phyloP scores from a whole-genome alignment of 2,329 filamentous ascomycete genomes.

The Colletotrichum limetticola region DNA sequence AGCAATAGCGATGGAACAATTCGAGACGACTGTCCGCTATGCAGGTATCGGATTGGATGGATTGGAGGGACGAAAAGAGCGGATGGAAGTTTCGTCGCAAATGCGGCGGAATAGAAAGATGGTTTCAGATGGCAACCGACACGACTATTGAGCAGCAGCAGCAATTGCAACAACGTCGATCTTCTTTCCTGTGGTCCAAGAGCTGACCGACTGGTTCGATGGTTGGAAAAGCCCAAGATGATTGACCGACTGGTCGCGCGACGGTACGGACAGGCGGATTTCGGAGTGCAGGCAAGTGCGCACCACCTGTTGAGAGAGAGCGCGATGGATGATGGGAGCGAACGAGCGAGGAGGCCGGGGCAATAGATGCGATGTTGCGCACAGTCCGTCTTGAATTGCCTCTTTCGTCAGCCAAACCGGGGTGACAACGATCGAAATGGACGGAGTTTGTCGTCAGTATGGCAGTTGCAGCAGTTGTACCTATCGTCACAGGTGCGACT shows the following conservation, averaged over 20 bases:
- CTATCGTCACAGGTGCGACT: background rate
- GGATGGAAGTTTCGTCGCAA: constrained; percentile 2
- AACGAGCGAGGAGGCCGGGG: background rate
- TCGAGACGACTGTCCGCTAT: constrained; percentile 4
- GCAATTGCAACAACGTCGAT: background rate
- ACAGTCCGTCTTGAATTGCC: constrained; percentile 6
- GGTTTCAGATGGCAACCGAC: constrained; percentile 1
- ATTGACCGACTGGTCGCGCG: background rate
- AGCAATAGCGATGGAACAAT: background rate
- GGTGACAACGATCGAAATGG: background rate
- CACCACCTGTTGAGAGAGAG: background rate
- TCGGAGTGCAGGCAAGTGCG: background rate
- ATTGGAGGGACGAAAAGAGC: background rate
- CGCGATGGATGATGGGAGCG: background rate
- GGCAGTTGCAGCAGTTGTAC: background rate
- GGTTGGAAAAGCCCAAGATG: background rate
- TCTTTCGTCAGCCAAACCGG: background rate
- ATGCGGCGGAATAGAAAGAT: background rate
- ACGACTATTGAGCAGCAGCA: background rate
- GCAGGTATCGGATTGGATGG: background rate
- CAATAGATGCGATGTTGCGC: constrained; percentile 21
- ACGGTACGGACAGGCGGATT: background rate
- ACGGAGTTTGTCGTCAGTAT: background rate
- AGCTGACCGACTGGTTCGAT: constrained; percentile 27
- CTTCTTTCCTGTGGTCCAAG: background rate